Conservation (phyloP, 495 filamentous ascomycete species). For the Penicillium argentinense region DNA sequence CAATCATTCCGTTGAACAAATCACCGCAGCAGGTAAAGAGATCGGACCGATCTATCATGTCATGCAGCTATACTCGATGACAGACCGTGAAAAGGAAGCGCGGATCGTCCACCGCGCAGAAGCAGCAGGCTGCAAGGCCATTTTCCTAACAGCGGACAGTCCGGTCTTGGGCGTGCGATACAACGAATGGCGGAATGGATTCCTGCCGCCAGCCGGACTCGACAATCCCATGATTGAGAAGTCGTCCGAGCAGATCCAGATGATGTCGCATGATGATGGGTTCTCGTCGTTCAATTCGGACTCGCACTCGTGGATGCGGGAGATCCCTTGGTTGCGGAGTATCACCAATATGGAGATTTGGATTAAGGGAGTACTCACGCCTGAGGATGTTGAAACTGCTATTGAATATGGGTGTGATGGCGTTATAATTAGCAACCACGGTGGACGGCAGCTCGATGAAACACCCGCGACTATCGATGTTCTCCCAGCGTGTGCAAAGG, state of each 20-base stretch:
- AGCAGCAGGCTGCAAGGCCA: conserved; percentile 53
- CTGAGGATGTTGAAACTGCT: conserved; percentile 54
- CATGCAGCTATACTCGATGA: conserved; percentile 77
- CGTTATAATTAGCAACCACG: conserved; percentile 68
- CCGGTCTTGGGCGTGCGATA: conserved; percentile 65
- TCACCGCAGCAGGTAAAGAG: conserved; percentile 48
- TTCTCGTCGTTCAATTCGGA: conserved; percentile 58
- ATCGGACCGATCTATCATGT: conserved; percentile 45
- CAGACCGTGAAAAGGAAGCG: conserved; percentile 59
- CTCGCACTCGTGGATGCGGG: conserved; percentile 63
- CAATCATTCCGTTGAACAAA: conserved; percentile 50
- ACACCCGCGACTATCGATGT: conserved; percentile 59
- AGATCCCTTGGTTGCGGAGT: conserved; percentile 42
- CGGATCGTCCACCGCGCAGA: conserved; percentile 40
- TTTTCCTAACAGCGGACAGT: conserved; percentile 83
- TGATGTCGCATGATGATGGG: conserved; percentile 52
- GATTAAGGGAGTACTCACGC: conserved; percentile 57
- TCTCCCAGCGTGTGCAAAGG: conserved; percentile 63
- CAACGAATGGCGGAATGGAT: conserved; percentile 43
- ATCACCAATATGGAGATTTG: conserved; percentile 57
- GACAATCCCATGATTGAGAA: conserved; percentile 52
- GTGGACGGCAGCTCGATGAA: conserved; percentile 67
- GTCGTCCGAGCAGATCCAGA: conserved; percentile 63
- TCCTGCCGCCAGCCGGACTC: conserved; percentile 34
- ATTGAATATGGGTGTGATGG: conserved; percentile 56